Evolutionary conservation across 2,329 filamentous ascomycete genomes (phyloP).

Genomic region (Triangularia setosa): DNA sequence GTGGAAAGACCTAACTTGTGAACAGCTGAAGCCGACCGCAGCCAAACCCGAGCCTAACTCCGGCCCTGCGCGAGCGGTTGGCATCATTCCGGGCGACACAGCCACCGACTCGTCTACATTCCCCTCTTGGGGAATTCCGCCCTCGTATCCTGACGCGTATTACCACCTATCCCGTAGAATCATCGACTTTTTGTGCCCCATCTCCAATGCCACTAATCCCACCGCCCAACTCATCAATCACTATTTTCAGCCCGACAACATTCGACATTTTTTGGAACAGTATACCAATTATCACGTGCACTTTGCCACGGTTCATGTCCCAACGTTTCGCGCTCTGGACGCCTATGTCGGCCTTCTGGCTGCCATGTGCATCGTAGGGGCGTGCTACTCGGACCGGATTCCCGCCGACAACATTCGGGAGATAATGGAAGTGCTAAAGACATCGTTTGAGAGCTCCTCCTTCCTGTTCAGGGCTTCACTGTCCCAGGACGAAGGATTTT

Average conservation of each 20-base stretch:
- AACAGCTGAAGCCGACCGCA: constrained; percentile 52
- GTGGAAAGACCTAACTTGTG: constrained; percentile 47
- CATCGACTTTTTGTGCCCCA: constrained; percentile 53
- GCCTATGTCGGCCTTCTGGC: constrained; percentile 65
- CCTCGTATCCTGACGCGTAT: constrained; percentile 45
- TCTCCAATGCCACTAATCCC: constrained; percentile 51
- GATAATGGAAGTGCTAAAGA: constrained; percentile 61
- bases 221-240: constrained; percentile 52
- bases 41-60: constrained; percentile 63
- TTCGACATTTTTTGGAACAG: constrained; percentile 66
- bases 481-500: constrained; percentile 35
- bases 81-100: constrained; percentile 41
- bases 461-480: constrained; percentile 45
- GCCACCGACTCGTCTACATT: constrained; percentile 45
- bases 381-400: constrained; percentile 67
- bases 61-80: constrained; percentile 44
- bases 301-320: constrained; percentile 68
- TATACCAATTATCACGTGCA: constrained; percentile 72
- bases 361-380: constrained; percentile 68
- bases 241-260: constrained; percentile 63
- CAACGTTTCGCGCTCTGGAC: constrained; percentile 64
- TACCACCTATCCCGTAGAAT: constrained; percentile 53
- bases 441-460: constrained; percentile 55
- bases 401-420: constrained; percentile 59
- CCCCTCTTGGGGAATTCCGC: constrained; percentile 47